These are phyloP conservation scores for Kodamaea derodonti DNA, from an alignment of 1,139 yeast genomes.

Conservation along the genomic window DNA sequence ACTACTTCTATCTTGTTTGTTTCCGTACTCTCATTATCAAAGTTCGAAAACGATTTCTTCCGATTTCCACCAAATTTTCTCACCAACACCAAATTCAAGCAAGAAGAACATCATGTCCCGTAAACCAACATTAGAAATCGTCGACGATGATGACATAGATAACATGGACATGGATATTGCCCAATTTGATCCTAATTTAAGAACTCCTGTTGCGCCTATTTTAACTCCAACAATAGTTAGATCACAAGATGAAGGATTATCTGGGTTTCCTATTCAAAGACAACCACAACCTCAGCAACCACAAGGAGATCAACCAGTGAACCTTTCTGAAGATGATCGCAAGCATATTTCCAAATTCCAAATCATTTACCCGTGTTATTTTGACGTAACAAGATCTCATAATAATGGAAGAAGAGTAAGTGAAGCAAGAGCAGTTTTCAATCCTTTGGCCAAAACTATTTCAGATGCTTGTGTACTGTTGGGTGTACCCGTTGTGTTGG, in stretches of 20 bases:
- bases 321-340: conserved; percentile 45
- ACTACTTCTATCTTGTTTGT: no score
- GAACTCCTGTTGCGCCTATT: conserved; percentile 67
- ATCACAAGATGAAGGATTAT: conserved; percentile 51
- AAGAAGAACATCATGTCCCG: no score
- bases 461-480: conserved; percentile 57
- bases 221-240: conserved; percentile 58
- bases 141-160: conserved; percentile 85
- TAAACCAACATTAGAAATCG: conserved; percentile 80
- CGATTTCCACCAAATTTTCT: no score
- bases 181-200: conserved; percentile 74
- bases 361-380: conserved; percentile 85
- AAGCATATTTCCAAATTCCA: conserved; percentile 66
- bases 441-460: conserved; percentile 82
- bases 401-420: conserved; percentile 83
- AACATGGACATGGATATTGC: conserved; percentile 91
- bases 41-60: no score
- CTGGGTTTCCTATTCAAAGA: conserved; percentile 21
- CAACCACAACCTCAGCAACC: conserved; percentile 7
- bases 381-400: conserved; percentile 73
- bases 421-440: conserved; percentile 62
- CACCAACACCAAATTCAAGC: no score
- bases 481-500: conserved; percentile 55
- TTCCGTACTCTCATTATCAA: no score
- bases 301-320: not conserved